A percentile compares a stretch with the other conserved stretches of the same genome.
These are phyloP conservation scores for Quercus rubra DNA, from an alignment of 306 rosid species.

Conservation along the genomic window DNA sequence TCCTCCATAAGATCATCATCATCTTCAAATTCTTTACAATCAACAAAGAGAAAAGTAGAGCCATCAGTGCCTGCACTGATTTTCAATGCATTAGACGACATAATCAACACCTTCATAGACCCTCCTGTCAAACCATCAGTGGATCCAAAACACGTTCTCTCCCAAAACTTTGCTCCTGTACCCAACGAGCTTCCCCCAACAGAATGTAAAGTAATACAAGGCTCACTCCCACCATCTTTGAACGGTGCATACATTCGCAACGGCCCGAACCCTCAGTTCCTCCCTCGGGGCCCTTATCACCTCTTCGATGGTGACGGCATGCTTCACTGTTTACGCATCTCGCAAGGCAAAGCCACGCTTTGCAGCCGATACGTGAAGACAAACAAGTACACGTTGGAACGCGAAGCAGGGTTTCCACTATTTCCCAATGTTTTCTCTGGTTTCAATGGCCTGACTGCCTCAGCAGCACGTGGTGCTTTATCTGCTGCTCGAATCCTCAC, in stretches of 20 bases:
- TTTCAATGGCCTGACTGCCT: slow-evolving; percentile 54
- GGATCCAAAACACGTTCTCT: slow-evolving; percentile 56
- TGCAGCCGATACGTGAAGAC: slow-evolving; percentile 82
- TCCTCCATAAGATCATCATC: neutral
- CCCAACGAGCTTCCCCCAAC: slow-evolving; percentile 71
- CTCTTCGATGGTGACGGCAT: slow-evolving; percentile 93
- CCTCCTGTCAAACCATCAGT: slow-evolving; percentile 63
- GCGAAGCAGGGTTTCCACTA: slow-evolving; percentile 57
- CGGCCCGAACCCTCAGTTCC: slow-evolving; percentile 91
- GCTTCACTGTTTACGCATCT: slow-evolving; percentile 69
- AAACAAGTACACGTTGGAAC: slow-evolving; percentile 58
- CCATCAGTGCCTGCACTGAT: slow-evolving; percentile 25
- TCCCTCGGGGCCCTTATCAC: slow-evolving; percentile 92
- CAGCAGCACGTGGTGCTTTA: slow-evolving; percentile 74
- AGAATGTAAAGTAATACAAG: slow-evolving; percentile 45
- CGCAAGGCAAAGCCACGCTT: slow-evolving; percentile 58
- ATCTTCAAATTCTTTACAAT: neutral
- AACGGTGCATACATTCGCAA: slow-evolving; percentile 84
- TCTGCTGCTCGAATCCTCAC: slow-evolving; percentile 49
- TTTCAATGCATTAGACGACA: slow-evolving; percentile 57
- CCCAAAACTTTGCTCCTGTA: slow-evolving; percentile 73
- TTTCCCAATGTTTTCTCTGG: slow-evolving; percentile 77
- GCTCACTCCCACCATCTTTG: slow-evolving; percentile 54
- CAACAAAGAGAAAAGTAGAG: neutral
- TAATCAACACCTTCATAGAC: slow-evolving; percentile 77